A percentile compares a stretch with the other conserved stretches of the same genome.
These are phyloP conservation scores for Terfezia claveryi DNA, from an alignment of 495 filamentous ascomycete species.

Conservation along the genomic window DNA sequence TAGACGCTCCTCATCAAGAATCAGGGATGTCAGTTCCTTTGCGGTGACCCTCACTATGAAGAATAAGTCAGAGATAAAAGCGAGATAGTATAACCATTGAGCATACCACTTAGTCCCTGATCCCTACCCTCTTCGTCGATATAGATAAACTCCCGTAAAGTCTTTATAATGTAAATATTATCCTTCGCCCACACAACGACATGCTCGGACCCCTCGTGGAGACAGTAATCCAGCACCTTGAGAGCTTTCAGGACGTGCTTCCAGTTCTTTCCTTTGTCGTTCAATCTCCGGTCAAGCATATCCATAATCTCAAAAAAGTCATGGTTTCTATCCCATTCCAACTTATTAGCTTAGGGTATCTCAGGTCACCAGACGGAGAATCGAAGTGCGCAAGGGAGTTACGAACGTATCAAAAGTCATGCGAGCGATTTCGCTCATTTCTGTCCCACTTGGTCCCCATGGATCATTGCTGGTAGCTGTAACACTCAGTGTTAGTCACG, in stretches of 20 bases:
- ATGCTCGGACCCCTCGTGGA: constrained; percentile 90
- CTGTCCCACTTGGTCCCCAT: constrained; percentile 94
- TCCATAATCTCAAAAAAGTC: constrained; percentile 99
- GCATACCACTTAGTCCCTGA: constrained; percentile 78
- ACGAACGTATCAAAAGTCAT: constrained; percentile 90
- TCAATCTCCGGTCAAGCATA: constrained; percentile 96
- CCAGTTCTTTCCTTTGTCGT: constrained; percentile 99
- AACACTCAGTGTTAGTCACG: background rate
- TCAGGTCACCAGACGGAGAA: background rate
- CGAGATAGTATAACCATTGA: constrained; percentile 2
- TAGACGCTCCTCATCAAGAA: constrained; percentile 85
- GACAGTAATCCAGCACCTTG: constrained; percentile 93
- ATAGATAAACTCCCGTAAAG: constrained; percentile 84
- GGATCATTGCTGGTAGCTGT: constrained; percentile 95
- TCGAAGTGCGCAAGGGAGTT: background rate
- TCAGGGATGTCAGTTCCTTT: constrained; percentile 84
- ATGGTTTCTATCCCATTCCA: constrained; percentile 38
- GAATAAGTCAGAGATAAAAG: constrained; percentile 9
- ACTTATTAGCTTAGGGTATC: constrained; percentile 6
- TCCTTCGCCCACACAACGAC: constrained; percentile 96
- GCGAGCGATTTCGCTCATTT: constrained; percentile 97
- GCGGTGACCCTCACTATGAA: constrained; percentile 72
- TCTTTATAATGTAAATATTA: constrained; percentile 98
- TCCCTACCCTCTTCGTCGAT: constrained; percentile 86
- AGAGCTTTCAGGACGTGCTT: constrained; percentile 93